phyloP scores from a whole-genome alignment of 176 grass and related monocot species.

The Neostapfia colusana region DNA sequence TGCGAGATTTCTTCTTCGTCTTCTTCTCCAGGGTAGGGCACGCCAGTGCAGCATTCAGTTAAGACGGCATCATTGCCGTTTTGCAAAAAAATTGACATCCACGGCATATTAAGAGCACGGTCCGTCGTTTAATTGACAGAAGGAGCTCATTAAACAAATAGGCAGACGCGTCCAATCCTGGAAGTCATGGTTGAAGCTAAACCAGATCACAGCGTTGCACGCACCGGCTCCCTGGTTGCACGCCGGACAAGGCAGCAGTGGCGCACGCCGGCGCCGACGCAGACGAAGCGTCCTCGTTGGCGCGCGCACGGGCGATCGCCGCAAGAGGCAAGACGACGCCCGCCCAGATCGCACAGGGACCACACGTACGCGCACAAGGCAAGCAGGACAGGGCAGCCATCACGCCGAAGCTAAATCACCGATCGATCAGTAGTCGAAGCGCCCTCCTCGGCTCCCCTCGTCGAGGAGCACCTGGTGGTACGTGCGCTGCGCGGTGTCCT shows the following conservation, averaged over 20 bases:
- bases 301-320: conserved; percentile 7
- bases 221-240: no score
- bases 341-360: conserved; percentile 20
- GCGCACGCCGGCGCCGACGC: not conserved
- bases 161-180: no score
- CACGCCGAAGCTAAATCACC: conserved; percentile 11
- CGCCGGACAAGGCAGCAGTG: conserved; percentile 15
- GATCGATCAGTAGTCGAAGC: not conserved
- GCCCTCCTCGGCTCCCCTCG: not conserved
- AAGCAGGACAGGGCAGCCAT: not conserved
- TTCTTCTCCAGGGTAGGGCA: not conserved
- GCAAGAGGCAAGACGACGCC: no score
- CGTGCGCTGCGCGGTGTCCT: not conserved
- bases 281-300: not conserved
- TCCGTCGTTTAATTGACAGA: not conserved
- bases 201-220: no score
- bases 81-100: no score
- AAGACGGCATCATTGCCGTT: conserved; percentile 15
- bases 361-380: not conserved
- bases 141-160: no score
- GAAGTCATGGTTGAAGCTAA: no score
- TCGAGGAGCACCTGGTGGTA: no score
- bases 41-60: not conserved
- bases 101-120: not conserved
- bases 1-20: not conserved